These are phyloP conservation scores for Zygoascus bituminiphila DNA, from an alignment of 805 yeast species.

Conservation along the genomic window DNA sequence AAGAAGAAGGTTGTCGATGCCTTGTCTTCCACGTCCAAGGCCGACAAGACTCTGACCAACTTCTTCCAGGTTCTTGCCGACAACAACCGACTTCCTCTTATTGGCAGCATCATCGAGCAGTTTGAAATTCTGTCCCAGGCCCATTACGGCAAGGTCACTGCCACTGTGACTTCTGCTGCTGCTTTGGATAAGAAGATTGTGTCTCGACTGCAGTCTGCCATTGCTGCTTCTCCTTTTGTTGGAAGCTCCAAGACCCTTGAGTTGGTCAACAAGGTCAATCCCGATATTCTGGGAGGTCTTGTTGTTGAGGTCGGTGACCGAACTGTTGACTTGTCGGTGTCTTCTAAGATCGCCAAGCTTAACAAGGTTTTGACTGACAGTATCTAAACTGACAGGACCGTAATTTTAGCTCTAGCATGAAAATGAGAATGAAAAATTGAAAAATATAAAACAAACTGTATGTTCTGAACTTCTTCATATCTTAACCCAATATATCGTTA, in stretches of 20 bases:
- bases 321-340: constrained; percentile 87
- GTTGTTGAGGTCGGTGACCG: constrained; percentile 94
- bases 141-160: constrained; percentile 85
- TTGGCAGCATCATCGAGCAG: constrained; percentile 57
- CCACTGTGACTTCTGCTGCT: constrained; percentile 78
- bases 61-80: constrained; percentile 81
- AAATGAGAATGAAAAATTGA: no score
- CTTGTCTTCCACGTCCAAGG: constrained; percentile 39
- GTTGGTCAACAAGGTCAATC: constrained; percentile 73
- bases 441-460: no score
- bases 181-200: constrained; percentile 76
- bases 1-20: constrained; percentile 62
- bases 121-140: constrained; percentile 79
- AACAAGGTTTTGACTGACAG: constrained; percentile 84
- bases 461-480: no score
- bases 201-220: constrained; percentile 68
- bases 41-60: constrained; percentile 69
- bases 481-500: no score
- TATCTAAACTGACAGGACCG: constrained; percentile 40
- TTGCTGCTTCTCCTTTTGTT: constrained; percentile 69
- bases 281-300: constrained; percentile 92
- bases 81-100: constrained; percentile 81
- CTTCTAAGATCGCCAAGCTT: constrained; percentile 76
- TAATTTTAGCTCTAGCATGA: no score
- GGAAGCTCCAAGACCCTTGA: constrained; percentile 81